Base-by-base conservation (phyloP, 208 protist genomes). In the Trypanosoma theileri region DNA sequence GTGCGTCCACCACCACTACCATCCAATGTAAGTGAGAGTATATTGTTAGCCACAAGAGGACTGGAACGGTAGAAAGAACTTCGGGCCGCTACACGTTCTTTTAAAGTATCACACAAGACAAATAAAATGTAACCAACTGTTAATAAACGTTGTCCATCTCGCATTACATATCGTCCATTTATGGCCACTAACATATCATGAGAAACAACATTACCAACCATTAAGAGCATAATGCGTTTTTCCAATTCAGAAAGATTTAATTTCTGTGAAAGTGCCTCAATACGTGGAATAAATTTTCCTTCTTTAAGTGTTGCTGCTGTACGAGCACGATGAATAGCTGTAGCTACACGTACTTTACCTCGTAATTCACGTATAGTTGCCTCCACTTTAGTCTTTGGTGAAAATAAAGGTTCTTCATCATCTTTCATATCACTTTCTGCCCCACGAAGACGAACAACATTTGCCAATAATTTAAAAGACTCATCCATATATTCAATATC, bases 401-500 rank as follows among this genome's bases (percentile, higher is more conserved):
- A 68, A 56, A 71, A 82, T n/a, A 66, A 65, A 35, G 62, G 59
- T 41, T 96, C 90, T 31, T 92, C 82, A 63, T 97, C 89, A 64
- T 97, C 91, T 65, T 96, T 96, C 74, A 96, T 94, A 69, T 95
- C 91, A 22, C 86, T 83, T 62, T 97, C 91, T 9, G 86, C 79
- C 61, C 81, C 88, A 50, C 91, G 87, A 63, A 95, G 83, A 48
- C 86, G 85, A 58, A 97, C 92, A 65, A 92, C 59, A 55, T 85
- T 86, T 22, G 91, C 79, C 26, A 97, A 71, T 13, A 94, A 75
- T 66, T 96, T 87, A 69, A 96, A 97, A 16, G 86, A 80, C 22
- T 91, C 90, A 54, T 96, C 92, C 83, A 97, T 89, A 75, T 95
- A 97, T 71, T 96, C 89, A 61, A 97, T 85, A 57, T 97, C 88